Percentiles rank a stretch among this genome's conserved stretches.
Evolutionary conservation across 2,329 filamentous ascomycete genomes (phyloP).

Genomic region (Incumbomyces delicatus): DNA sequence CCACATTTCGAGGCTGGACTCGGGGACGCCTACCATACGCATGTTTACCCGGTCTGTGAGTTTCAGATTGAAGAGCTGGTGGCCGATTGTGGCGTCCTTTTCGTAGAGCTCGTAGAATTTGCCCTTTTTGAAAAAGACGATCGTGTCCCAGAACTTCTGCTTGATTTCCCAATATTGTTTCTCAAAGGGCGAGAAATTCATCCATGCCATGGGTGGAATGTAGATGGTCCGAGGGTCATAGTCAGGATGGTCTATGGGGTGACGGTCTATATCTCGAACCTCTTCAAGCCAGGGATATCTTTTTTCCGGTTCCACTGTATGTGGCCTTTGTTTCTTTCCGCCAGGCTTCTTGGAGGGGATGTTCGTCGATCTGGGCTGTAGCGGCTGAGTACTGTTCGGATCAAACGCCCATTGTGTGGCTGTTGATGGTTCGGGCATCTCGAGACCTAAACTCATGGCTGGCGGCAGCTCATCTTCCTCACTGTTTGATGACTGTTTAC

Average conservation of each 20-base stretch:
- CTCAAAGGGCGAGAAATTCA: conserved; percentile 84
- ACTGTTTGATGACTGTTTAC: conserved; percentile 28
- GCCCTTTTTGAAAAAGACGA: conserved; percentile 99
- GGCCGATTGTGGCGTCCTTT: conserved; percentile 90
- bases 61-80: conserved; percentile 95
- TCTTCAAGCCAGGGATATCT: conserved; percentile 87
- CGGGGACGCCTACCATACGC: conserved; percentile 97
- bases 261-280: conserved; percentile 71
- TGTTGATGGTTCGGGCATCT: conserved; percentile 55
- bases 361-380: conserved; percentile 37
- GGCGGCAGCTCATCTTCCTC: conserved; percentile 31
- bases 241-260: conserved; percentile 69
- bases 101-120: conserved; percentile 99
- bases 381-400: conserved; percentile 46
- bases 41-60: conserved; percentile 97
- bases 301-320: conserved; percentile 71
- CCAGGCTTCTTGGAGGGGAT: conserved; percentile 27
- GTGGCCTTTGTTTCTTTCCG: conserved; percentile 54
- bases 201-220: conserved; percentile 71
- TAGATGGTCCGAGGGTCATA: conserved; percentile 88
- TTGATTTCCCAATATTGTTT: conserved; percentile 99
- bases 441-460: conserved; percentile 42
- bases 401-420: conserved; percentile 75
- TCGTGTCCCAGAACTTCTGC: conserved; percentile 91
- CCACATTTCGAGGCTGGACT: conserved; percentile 92